Base-by-base conservation (phyloP, 768 basidiomycete genomes). In the Boletus eberwhitei region DNA sequence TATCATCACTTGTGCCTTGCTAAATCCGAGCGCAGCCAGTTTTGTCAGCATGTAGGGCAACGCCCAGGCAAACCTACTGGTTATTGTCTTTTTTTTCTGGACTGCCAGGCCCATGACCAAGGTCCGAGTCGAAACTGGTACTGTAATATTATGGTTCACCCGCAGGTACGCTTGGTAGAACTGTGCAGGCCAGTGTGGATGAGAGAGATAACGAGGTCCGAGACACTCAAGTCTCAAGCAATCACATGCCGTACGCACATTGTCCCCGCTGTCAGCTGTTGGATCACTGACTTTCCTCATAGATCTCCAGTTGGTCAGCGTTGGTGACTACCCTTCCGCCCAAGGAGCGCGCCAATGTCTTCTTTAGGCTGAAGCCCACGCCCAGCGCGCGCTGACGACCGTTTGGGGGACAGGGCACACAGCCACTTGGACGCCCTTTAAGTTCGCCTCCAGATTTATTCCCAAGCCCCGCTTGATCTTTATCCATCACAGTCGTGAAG, bases 401-500 rank as follows among this genome's bases (percentile, higher is more conserved):
- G 7, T 45, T 46, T 53, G 35, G 31, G 24, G 36, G 37, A 32
- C 11, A 9, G 4, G 11, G 11, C 31, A 46, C 64, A 65, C 64
- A 57, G 64, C 65, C 64, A 57, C 65, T 44, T 17, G 17, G 22
- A 26, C 13, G 14, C 35, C 53, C 48, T 48, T 65, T 66, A 66
- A 65, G 50, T 26, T 31, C 35, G 17, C 14, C 43, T 34, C 31
- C 31, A 7, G 11, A 6, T 2, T 41, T 14, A 31, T 51, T 62
- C 63, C 56, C 56, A 62, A 32, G 34, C 41, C 29, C 21, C 43
- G 21, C 24, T 41, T 53, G 51, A 43, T 45, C 51, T 19, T 21
- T 16, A 43, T 45, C 46, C 17, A 54, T 50, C 44, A 48, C 47
- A 26, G 14, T 51, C 53, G 29, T 48, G 4, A 44, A 21, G 8